Percentiles rank a stretch among this genome's conserved stretches.
Conservation (phyloP, 805 yeast genomes). For the Candida parachauliodes region DNA sequence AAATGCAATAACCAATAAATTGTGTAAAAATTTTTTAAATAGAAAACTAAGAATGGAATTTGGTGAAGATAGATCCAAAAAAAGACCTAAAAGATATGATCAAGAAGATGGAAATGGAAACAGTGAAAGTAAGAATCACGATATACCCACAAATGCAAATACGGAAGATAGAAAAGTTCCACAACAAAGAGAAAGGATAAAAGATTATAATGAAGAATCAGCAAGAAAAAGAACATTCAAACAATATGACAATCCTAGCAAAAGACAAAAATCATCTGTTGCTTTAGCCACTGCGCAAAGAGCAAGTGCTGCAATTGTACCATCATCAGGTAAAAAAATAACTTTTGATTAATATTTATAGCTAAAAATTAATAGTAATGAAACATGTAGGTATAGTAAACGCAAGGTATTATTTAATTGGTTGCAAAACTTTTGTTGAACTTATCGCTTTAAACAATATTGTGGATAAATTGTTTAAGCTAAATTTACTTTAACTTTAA, state of each 20-base stretch:
- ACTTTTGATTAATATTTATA: constrained; percentile 50
- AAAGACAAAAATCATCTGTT: constrained; percentile 69
- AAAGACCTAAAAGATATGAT: constrained; percentile 44
- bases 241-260: constrained; percentile 28
- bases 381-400: too few species aligned
- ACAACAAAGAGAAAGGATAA: constrained; percentile 12
- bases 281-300: constrained; percentile 88
- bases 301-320: constrained; percentile 83
- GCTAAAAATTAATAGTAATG: constrained; percentile 1
- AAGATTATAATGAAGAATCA: constrained; percentile 1
- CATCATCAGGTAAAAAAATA: constrained; percentile 84
- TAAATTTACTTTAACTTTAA: too few species aligned
- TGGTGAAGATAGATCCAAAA: constrained; percentile 91
- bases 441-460: too few species aligned
- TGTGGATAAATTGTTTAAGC: too few species aligned
- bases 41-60: constrained; percentile 81
- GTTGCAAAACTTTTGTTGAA: too few species aligned
- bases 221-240: constrained; percentile 9
- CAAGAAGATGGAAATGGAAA: too few species aligned
- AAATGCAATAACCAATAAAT: constrained; percentile 69
- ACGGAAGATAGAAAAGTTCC: too few species aligned
- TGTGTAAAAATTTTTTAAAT: constrained; percentile 62
- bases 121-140: too few species aligned
- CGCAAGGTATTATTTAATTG: too few species aligned
- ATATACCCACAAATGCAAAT: background rate